A percentile compares a stretch with the other conserved stretches of the same genome.
Evolutionary conservation across 805 yeast genomes (phyloP).

Genomic region (Saccharomyces eubayanus): DNA sequence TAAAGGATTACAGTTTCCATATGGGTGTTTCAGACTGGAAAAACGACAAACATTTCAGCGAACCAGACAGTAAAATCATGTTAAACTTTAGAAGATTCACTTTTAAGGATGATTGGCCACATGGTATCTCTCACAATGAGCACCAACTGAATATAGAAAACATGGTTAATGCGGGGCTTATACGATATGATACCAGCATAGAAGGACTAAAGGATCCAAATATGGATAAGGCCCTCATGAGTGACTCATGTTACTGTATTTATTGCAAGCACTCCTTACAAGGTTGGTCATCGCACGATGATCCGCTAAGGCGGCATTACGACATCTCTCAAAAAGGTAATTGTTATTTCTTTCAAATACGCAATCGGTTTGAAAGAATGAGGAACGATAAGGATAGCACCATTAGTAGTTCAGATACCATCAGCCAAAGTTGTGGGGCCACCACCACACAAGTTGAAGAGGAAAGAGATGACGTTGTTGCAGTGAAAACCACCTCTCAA

Average conservation of each 20-base stretch:
- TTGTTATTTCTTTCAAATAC: constrained; percentile 17
- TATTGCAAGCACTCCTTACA: constrained; percentile 47
- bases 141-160: constrained; percentile 16
- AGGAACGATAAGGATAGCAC: background rate
- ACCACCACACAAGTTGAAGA: background rate
- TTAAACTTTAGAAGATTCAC: constrained; percentile 13
- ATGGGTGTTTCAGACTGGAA: constrained; percentile 17
- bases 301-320: constrained; percentile 44
- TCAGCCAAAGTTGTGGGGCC: background rate
- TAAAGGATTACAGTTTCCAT: constrained; percentile 19
- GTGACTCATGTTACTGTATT: constrained; percentile 49
- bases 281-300: constrained; percentile 50
- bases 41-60: constrained; percentile 13
- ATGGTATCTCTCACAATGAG: constrained; percentile 1
- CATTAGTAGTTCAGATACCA: background rate
- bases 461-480: background rate
- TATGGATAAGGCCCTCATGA: constrained; percentile 22
- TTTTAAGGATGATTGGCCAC: constrained; percentile 23
- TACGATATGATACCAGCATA: constrained; percentile 44
- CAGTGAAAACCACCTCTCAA: background rate
- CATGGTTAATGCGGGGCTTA: constrained; percentile 51
- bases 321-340: constrained; percentile 15
- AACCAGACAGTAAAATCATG: constrained; percentile 12
- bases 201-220: constrained; percentile 12
- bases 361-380: background rate